Conservation (phyloP, 108 stramenopile species). For the Parietichytrium sp. region DNA sequence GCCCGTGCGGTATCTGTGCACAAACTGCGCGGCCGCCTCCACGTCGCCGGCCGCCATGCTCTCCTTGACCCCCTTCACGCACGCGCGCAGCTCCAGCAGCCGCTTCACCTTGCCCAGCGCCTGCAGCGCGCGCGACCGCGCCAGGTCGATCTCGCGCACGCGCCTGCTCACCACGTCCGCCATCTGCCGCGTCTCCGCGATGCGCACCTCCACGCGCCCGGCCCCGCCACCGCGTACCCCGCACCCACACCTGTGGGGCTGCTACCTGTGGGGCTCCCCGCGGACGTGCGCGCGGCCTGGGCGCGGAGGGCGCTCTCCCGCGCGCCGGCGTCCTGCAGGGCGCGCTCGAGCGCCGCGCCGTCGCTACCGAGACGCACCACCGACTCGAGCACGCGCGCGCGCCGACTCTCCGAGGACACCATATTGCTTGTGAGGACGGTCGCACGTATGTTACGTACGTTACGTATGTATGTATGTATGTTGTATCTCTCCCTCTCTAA, state of each 20-base stretch:
- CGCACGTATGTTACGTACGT: too few species aligned
- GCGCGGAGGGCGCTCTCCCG: background rate
- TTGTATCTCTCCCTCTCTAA: too few species aligned
- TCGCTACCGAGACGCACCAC: slow-evolving; percentile 23
- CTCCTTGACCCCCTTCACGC: slow-evolving; percentile 38
- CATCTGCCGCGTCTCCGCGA: slow-evolving; percentile 10
- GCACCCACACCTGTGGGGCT: background rate
- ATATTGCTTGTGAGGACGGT: too few species aligned
- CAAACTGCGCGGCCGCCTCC: slow-evolving; percentile 5
- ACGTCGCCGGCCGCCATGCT: slow-evolving; percentile 14
- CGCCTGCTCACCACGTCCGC: slow-evolving; percentile 28
- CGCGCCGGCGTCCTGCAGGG: background rate
- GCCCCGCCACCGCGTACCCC: background rate
- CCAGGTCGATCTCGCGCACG: slow-evolving; percentile 11
- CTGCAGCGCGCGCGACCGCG: slow-evolving; percentile 1
- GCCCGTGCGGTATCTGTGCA: slow-evolving; percentile 19
- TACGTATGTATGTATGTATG: too few species aligned
- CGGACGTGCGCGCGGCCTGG: background rate
- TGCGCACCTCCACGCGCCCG: background rate
- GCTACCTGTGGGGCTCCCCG: too few species aligned
- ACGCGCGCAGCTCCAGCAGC: background rate
- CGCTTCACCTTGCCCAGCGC: background rate
- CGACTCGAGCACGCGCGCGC: slow-evolving; percentile 36
- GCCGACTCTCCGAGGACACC: too few species aligned
- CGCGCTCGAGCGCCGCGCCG: background rate